Evolutionary conservation across 495 filamentous ascomycete genomes (phyloP), one percentile per base, ranked within the genome.

Genomic region (Aspergillus olivimuriae): DNA sequence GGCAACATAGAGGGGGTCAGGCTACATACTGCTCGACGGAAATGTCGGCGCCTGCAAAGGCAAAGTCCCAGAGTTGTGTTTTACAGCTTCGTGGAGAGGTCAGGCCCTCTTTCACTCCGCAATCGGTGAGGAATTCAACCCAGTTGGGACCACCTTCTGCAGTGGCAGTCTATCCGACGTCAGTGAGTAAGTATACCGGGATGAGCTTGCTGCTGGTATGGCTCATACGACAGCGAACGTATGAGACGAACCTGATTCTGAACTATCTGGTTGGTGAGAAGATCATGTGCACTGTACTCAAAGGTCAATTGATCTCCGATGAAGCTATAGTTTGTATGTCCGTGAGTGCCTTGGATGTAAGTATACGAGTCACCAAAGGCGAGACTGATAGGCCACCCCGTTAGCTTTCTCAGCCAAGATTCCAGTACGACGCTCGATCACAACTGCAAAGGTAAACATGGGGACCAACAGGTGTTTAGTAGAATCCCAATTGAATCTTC

Each of bases 311-410:
- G 49, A 48, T 71, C 66, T 15, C 70, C 71, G 18, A 77, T 75
- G 56, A 74, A 77, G 43, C 64, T 68, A 45, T 48, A 76, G 52
- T 74, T 73, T 20, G 64, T 55, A 39, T 55, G 63, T 3, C 73
- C 75, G 34, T 53, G 49, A 4, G 66, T 74, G 14, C 73, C 74
- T 56, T 76, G 72, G 17, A 76, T 65, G 40, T 68, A 77, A 14
- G 73, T 75, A 43, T 77, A 78, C n/a, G 69, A 73, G 46, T 78
- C 72, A 12, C 73, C 75, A 45, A 78, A 78, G n/a, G 71, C 68
- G 46, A 75, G 50, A 11, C 66, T 70, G 42, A 36, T 12, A 11
- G 14, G 0, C 2, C 12, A 12, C 12, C 8, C 14, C 7, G 28
- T 42, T 17, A 42, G 39, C n/a, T n/a, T n/a, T n/a, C n/a, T n/a